Evolutionary conservation across 768 basidiomycete genomes (phyloP).

Genomic region (Suillus subluteus): DNA sequence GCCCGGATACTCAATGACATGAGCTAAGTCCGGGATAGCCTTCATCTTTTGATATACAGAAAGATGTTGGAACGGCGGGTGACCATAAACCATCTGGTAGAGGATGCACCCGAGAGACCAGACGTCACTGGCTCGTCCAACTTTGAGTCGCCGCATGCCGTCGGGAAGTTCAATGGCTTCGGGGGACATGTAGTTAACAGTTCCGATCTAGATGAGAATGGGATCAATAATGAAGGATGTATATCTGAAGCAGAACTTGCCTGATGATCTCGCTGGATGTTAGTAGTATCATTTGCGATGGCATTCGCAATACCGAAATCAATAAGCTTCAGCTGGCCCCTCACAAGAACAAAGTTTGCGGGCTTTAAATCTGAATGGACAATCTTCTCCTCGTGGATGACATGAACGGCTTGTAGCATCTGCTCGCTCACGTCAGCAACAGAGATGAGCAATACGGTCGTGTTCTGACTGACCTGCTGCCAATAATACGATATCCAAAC

Average conservation of each 20-base stretch:
- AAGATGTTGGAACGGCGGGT: constrained; percentile 88
- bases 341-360: constrained; percentile 96
- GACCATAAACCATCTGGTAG: constrained; percentile 98
- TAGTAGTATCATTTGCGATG: constrained; percentile 97
- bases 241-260: constrained; percentile 40
- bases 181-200: constrained; percentile 98
- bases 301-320: constrained; percentile 99
- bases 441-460: not conserved
- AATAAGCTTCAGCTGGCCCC: constrained; percentile 94
- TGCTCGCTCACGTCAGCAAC: constrained; percentile 34
- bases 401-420: constrained; percentile 99
- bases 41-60: constrained; percentile 89
- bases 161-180: constrained; percentile 92
- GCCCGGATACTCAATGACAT: constrained; percentile 84
- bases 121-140: constrained; percentile 94
- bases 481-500: constrained; percentile 96
- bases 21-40: constrained; percentile 80
- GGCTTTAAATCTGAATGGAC: constrained; percentile 99
- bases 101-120: constrained; percentile 98
- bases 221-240: not conserved
- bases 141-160: constrained; percentile 88
- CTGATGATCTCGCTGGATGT: constrained; percentile 96
- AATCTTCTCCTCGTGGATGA: constrained; percentile 98
- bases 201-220: constrained; percentile 69
- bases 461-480: constrained; percentile 74